Evolutionary conservation across 2,329 filamentous ascomycete genomes (phyloP), one percentile per base, ranked within the genome.

Genomic region (Fusarium multiceps): DNA sequence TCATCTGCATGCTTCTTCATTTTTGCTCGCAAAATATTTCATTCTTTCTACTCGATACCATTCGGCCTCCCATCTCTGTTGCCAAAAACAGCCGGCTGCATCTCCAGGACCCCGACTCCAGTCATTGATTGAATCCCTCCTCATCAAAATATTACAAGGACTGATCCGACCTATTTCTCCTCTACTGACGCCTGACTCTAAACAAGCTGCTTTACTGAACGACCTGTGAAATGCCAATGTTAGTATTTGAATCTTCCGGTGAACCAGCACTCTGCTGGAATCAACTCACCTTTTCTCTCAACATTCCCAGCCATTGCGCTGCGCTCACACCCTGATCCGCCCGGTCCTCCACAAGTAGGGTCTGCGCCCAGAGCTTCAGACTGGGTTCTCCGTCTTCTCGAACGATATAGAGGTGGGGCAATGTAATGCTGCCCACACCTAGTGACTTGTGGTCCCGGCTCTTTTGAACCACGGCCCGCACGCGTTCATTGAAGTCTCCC

Each of bases 341-440:
- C 72, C 95, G 87, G 81, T 99, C 96, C 81, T 99, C 96, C 48
- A 99, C 92, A 75, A 99, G 84, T 80, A 98, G 85, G 45, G 96
- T 98, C 85, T 98, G 95, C 46, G 96, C 96, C 96, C 96, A 99
- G 69, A 98, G 84, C 82, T 97, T 94, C 79, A 99, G 84, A 75
- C 93, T 95, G 32, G 96, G 96, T 82, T 99, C 96, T 55, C 96
- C 96, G 77, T 98, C 96, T 80, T 98, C 95, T 75, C 94, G 90
- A 66, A 98, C 92, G 74, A 98, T 87, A 79, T 98, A 99, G 59
- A 99, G 84, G 76, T 97, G 93, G 50, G 96, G 96, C 66, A 97
- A 89, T n/a, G 91, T 88, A 71, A 98, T 97, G 80, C 93, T 97
- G 68, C 96, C 96, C 18, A 96, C 94, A 4, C 94, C 94, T 77